Evolutionary conservation across 1,139 yeast genomes (phyloP), one percentile per base, ranked within the genome.

Genomic region (Pichia sp.): DNA sequence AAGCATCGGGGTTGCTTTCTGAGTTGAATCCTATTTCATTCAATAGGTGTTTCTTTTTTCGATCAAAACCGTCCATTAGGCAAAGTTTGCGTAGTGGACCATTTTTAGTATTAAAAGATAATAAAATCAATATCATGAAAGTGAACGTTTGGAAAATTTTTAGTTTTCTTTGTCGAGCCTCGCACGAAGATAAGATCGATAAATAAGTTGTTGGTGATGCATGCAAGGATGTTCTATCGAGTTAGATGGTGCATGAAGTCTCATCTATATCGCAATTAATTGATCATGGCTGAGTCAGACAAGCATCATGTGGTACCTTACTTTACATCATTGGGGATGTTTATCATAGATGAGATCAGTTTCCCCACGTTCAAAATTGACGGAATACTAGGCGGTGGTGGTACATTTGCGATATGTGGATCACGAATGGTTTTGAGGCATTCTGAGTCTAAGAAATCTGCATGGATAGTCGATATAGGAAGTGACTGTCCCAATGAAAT

Each of bases 321-420:
- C 20, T 74, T 85, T 58, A 74, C 84, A 14, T 80, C 95, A 1
- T 73, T 88, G 71, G 98, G 97, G 50, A 86, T 92, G 91, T 87
- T 90, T 70, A 90, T 92, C 63, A 79, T 92, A n/a, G 98, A 92
- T 68, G 96, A 89, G 60, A 89, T 91, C 62, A 83, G 81, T 55
- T 84, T 80, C 63, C 72, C 76, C 49, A 71, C 74, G 27, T 72
- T 76, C 6, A 64, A 80, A 0, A 79, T 80, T 31, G 67, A 70
- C 51, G 73, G 88, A 64, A 75, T 91, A 8, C 75, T 89, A 46
- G 98, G 97, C 0, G 98, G 98, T 0, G 98, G 92, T 1, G 97
- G 96, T 0, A 80, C 93, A 0, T 92, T 81, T 67, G 91, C 92
- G 1, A 81, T 84, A 1, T 74, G 86, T n/a, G 97, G 97, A 0